These are phyloP conservation scores for Lepiota brunneoincarnata DNA, from an alignment of 768 basidiomycete species.

Conservation along the genomic window DNA sequence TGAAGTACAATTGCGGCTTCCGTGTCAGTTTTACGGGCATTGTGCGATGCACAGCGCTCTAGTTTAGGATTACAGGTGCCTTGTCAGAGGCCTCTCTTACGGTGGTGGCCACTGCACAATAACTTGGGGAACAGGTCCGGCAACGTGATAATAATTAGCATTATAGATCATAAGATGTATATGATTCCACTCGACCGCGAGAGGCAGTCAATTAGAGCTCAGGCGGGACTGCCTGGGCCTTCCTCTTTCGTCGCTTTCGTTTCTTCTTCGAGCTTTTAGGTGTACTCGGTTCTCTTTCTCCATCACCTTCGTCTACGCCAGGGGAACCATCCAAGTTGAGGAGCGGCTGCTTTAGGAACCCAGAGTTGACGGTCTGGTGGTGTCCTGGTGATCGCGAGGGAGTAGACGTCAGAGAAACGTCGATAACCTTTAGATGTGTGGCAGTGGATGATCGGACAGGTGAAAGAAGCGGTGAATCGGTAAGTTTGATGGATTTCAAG, in stretches of 20 bases:
- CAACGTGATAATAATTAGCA: too few species aligned
- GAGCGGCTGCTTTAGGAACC: slow-evolving; percentile 37
- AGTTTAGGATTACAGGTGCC: too few species aligned
- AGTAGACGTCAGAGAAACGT: slow-evolving; percentile 8
- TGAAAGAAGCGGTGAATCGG: not conserved
- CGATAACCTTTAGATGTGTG: not conserved
- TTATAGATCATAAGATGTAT: too few species aligned
- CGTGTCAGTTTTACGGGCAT: too few species aligned
- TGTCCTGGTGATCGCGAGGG: slow-evolving; percentile 15
- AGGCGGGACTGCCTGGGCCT: slow-evolving; percentile 29
- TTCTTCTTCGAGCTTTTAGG: slow-evolving; percentile 46
- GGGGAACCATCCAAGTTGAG: slow-evolving; percentile 53
- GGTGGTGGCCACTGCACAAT: too few species aligned
- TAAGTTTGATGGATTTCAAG: not conserved
- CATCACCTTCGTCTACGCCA: slow-evolving; percentile 30
- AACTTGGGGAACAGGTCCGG: too few species aligned
- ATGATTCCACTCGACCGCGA: not conserved
- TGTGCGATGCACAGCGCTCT: too few species aligned
- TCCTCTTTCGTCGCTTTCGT: slow-evolving; percentile 51
- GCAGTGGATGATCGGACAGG: not conserved
- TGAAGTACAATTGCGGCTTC: too few species aligned
- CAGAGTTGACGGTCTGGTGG: not conserved
- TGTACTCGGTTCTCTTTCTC: slow-evolving; percentile 19
- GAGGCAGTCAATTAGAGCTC: not conserved
- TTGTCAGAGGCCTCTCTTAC: too few species aligned